Evolutionary conservation across 352 stramenopile genomes (phyloP), one percentile per base, ranked within the genome.

Genomic region (Phytophthora nicotianae): DNA sequence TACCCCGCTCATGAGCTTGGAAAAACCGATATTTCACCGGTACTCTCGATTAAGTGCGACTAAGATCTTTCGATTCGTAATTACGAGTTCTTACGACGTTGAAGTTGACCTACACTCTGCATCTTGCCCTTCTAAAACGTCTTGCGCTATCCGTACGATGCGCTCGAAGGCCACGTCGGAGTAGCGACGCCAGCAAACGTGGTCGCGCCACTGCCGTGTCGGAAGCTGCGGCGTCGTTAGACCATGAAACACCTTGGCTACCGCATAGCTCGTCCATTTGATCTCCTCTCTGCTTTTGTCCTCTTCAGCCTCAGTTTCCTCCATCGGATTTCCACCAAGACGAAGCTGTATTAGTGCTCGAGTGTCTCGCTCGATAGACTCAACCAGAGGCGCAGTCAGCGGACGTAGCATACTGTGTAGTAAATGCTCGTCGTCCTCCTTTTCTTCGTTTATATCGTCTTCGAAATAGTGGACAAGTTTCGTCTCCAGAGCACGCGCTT

Each of bases 241-340:
- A 5, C 86, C 86, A 40, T 95, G 86, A 53, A 93, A 89, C 27
- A 95, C 70, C 32, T 87, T 86, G 1, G 84, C 83, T 42, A 93
- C 79, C n/a, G 68, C 84, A 62, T 86, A 81, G 53, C 73, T 74
- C 42, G 86, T 84, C 81, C 81, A 94, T 20, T 58, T 62, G 11
- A 54, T 60, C 14, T 58, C 48, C 27, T 67, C 50, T 6, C 57
- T 49, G 1, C 62, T 51, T n/a, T 69, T 68, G 29, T 67, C 27
- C 16, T 63, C 46, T 32, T 66, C 60, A 23, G 29, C 50, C 5
- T 75, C 66, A 7, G 29, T 62, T 5, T 42, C 40, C n/a, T 58
- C 50, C 27, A 51, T 59, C 10, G 29, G 11, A 48, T 38, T 19
- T 58, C 54, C 16, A 66, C 42, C 9, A 57, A 68, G 27, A 68